Evolutionary conservation across 2,329 filamentous ascomycete genomes (phyloP), one percentile per base, ranked within the genome.

Genomic region (Cordyceps militaris): DNA sequence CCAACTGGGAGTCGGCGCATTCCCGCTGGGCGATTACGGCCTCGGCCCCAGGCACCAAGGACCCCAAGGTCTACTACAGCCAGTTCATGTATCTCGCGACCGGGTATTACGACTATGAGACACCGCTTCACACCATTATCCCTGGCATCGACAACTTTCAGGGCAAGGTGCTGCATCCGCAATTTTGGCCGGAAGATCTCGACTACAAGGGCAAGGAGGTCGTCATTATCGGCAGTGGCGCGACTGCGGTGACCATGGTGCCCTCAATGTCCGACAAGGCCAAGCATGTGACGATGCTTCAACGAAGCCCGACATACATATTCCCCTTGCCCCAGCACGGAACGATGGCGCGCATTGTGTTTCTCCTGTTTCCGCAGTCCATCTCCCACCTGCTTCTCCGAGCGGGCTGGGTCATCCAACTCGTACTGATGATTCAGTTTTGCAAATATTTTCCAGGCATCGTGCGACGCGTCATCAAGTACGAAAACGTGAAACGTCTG

Each of bases 171-270:
- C 74, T 88, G 1, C 87, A 90, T 61, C 87, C 88, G 1, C 87
- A 91, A 63, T 89, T 88, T 71, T 89, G 87, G 86, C 86, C 86
- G 0, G 74, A 84, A 57, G 76, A 86, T 57, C 73, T 86, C 43
- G 82, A 89, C 66, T 88, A 87, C 69, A 71, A 74, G 13, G 72
- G 77, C 69, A 88, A 89, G 66, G 78, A 81, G 19, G 74, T 89
- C 23, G 81, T 87, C 46, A 75, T 88, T 56, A 82, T 89, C 59
- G 87, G 87, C 19, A 82, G 77, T 38, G 86, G 85, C 16, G 86
- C 87, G 1, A 88, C 86, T 0, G 84, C 85, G 3, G 74, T 89
- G 42, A 87, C 86, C 1, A 72, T 88, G 1, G 69, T 89, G 1
- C 86, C 86, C 1, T 79, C 76, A 34, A 70, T 89, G 62, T 77